These are phyloP conservation scores for Coniochaeta sp. DNA, from an alignment of 2,329 filamentous ascomycete genomes.

Conservation along the genomic window DNA sequence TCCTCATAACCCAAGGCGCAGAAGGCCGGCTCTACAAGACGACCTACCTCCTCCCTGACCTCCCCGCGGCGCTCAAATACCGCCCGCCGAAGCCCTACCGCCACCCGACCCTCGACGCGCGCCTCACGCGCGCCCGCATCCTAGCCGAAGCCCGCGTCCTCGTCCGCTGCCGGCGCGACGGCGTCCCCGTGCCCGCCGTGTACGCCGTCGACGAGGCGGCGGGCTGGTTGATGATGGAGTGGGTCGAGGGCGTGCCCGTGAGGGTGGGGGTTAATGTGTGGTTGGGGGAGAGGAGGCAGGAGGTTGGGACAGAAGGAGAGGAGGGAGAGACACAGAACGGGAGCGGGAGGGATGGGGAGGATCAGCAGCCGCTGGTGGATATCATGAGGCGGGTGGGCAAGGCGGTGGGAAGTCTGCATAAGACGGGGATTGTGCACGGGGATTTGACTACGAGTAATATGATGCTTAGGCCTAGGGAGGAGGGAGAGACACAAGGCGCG, in stretches of 20 bases:
- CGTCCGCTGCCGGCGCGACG: slow-evolving; percentile 69
- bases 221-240: slow-evolving; percentile 79
- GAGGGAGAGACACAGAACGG: no score
- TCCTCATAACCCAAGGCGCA: slow-evolving; percentile 84
- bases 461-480: slow-evolving; percentile 57
- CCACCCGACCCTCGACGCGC: slow-evolving; percentile 80
- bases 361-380: slow-evolving; percentile 45
- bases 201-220: slow-evolving; percentile 58
- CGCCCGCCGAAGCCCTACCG: slow-evolving; percentile 87
- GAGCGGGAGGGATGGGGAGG: slow-evolving; percentile 31
- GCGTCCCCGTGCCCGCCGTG: slow-evolving; percentile 74
- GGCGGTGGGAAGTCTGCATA: slow-evolving; percentile 71
- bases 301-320: slow-evolving; percentile 16
- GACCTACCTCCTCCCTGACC: slow-evolving; percentile 61
- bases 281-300: slow-evolving; percentile 44
- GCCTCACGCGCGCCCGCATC: slow-evolving; percentile 80
- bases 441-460: slow-evolving; percentile 97
- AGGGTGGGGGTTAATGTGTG: slow-evolving; percentile 63
- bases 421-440: slow-evolving; percentile 82
- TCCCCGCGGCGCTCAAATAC: slow-evolving; percentile 79
- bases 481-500: slow-evolving; percentile 9
- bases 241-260: slow-evolving; percentile 69
- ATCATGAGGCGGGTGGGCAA: slow-evolving; percentile 66
- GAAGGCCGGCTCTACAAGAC: slow-evolving; percentile 92
- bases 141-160: slow-evolving; percentile 84